Base-by-base conservation (phyloP, 1,139 yeast species). In the Geotrichum candidum region DNA sequence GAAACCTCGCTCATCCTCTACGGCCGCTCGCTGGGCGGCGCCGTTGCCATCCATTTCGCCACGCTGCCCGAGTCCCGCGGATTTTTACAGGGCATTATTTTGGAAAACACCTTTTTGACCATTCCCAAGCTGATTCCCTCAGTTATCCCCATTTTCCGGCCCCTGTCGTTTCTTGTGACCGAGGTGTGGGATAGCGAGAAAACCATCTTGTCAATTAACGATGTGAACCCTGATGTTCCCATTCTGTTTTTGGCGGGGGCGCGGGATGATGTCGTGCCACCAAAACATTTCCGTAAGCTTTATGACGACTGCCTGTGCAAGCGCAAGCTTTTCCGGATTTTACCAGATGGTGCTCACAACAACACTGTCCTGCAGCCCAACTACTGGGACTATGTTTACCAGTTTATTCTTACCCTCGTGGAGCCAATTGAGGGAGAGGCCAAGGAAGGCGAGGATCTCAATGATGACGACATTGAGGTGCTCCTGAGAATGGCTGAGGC, bases 11-110 rank as follows among this genome's bases (percentile, higher is more conserved):
- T 92, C 4, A 76, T 90, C 0, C 78, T 91, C 22, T 92, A 91
- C 72, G 99, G 99, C 1, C 80, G 97, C 62, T 89, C 96, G 4
- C 78, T 94, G 29, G 99, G 99, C 31, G 98, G 99, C 1, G 99
- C 99, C 0, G 96, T 90, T 31, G 91, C 96, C 7, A 82, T 91
- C 25, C 88, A 91, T 73, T 82, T 90, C 59, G 92, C 96, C 0
- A 80, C 91, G 1, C 66, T 70, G 27, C 66, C 71, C 46, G 66
- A 69, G 48, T 68, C 71, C 76, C 80, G 83, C 1, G 68, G 75
- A 0, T 66, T 78, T 25, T 76, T 90, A 22, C 78, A 79, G 63
- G 97, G 87, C 0, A 69, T 92, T 13, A 81, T 92, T 1, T 74
- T 94, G 57, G 99, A 94, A 69, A 94, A 94, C 73, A 90, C 98